phyloP scores from a whole-genome alignment of 768 basidiomycete species.

The Crassisporium funariophilum region DNA sequence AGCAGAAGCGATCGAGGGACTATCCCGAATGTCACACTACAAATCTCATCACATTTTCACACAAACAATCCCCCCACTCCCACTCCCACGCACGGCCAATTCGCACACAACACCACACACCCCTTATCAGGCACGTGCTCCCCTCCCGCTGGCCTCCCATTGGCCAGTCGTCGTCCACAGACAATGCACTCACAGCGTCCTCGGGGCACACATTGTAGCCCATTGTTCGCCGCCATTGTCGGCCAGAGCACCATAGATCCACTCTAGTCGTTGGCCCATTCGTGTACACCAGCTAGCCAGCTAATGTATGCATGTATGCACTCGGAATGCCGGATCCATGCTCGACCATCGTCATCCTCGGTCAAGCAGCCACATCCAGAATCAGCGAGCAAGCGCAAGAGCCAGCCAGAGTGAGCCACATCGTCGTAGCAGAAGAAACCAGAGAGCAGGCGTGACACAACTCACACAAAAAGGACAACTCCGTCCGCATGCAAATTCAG shows the following conservation, averaged over 20 bases:
- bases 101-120: constrained; percentile 38
- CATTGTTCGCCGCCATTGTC: background rate
- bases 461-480: constrained; percentile 1
- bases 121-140: constrained; percentile 40
- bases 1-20: constrained; percentile 47
- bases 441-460: constrained; percentile 9
- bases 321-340: too few relatives aligned
- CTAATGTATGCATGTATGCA: too few relatives aligned
- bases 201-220: background rate
- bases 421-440: constrained; percentile 4
- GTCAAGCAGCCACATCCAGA: too few relatives aligned
- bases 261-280: too few relatives aligned
- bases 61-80: constrained; percentile 26
- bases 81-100: constrained; percentile 52
- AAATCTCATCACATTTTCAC: constrained; percentile 44
- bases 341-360: too few relatives aligned
- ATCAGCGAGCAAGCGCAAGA: too few relatives aligned
- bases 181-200: background rate
- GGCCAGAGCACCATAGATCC: background rate
- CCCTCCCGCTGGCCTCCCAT: constrained; percentile 20
- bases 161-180: constrained; percentile 10
- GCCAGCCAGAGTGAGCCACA: too few relatives aligned
- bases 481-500: constrained; percentile 2
- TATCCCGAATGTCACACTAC: constrained; percentile 50
- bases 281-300: too few relatives aligned